These are phyloP conservation scores for Yarrowia galli DNA, from an alignment of 1,139 yeast genomes.

Conservation along the genomic window DNA sequence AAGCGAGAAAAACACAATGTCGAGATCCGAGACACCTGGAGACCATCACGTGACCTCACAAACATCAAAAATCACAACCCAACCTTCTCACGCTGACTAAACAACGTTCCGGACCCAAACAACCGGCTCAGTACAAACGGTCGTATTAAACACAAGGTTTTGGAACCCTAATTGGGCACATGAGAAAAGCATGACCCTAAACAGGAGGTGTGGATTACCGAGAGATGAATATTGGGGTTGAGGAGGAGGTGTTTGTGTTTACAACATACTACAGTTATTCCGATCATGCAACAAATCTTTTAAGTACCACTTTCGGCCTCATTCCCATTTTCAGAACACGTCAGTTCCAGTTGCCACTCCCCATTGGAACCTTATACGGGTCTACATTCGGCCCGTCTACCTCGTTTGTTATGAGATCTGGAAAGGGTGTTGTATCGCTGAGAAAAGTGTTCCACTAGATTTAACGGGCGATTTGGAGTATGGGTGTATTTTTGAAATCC, in stretches of 20 bases:
- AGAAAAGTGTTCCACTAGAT: too few species aligned
- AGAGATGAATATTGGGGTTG: not conserved
- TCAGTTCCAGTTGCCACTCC: conserved; percentile 13
- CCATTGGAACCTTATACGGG: not conserved
- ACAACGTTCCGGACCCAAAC: too few species aligned
- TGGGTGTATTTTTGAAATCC: not conserved
- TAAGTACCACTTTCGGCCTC: not conserved
- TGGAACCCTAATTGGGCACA: conserved; percentile 35
- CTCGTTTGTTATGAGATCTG: not conserved
- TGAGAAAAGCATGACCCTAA: conserved; percentile 36
- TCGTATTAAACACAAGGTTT: conserved; percentile 32
- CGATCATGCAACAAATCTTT: not conserved
- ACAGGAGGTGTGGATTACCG: not conserved
- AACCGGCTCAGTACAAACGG: not conserved
- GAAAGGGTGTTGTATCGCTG: not conserved
- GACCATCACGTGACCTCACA: not conserved
- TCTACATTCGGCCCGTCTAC: conserved; percentile 29
- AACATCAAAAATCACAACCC: too few species aligned
- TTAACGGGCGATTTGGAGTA: not conserved
- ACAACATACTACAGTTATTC: not conserved
- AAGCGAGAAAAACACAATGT: not conserved
- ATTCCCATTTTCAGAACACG: not conserved
- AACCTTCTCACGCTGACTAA: not conserved
- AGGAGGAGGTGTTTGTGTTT: not conserved
- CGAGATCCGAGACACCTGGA: too few species aligned